Percentiles rank a stretch among this genome's conserved stretches.
Evolutionary conservation across 306 rosid genomes (phyloP).

Genomic region (Boehmeria nivea): DNA sequence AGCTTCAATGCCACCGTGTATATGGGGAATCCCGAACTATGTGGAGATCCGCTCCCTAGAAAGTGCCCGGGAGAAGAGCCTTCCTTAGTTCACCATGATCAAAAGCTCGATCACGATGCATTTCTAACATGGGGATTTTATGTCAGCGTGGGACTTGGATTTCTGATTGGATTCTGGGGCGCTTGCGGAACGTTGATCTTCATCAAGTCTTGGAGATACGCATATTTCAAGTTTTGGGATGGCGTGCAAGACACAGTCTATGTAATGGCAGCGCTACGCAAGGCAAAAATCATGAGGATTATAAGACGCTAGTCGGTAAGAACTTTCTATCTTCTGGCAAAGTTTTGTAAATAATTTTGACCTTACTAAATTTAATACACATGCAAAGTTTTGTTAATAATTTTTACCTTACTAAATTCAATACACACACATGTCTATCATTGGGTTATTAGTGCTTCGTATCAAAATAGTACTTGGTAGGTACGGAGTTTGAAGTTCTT

Average conservation of each 20-base stretch:
- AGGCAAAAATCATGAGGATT: not conserved
- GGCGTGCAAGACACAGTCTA: not conserved
- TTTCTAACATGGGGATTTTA: not conserved
- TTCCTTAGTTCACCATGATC: not conserved
- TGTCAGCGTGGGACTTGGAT: not conserved
- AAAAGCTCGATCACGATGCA: not conserved
- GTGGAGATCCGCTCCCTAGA: not conserved
- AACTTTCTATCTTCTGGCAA: too few relatives aligned
- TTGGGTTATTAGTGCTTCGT: too few relatives aligned
- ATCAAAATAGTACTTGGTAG: too few relatives aligned
- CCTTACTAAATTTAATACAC: too few relatives aligned
- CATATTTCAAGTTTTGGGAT: constrained; percentile 5
- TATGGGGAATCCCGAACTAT: not conserved
- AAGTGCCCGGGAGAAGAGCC: not conserved
- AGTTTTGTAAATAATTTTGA: too few relatives aligned
- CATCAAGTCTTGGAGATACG: not conserved
- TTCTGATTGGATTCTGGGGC: constrained; percentile 5
- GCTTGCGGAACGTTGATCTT: not conserved
- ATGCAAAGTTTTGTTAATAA: too few relatives aligned
- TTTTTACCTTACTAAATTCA: too few relatives aligned
- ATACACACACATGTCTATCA: too few relatives aligned
- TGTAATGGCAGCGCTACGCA: not conserved
- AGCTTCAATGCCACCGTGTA: not conserved
- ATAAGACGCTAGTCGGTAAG: constrained; percentile 1
- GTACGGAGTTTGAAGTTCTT: too few relatives aligned